Conservation (phyloP, 2,329 filamentous ascomycete genomes). For the Cryphonectria japonica region DNA sequence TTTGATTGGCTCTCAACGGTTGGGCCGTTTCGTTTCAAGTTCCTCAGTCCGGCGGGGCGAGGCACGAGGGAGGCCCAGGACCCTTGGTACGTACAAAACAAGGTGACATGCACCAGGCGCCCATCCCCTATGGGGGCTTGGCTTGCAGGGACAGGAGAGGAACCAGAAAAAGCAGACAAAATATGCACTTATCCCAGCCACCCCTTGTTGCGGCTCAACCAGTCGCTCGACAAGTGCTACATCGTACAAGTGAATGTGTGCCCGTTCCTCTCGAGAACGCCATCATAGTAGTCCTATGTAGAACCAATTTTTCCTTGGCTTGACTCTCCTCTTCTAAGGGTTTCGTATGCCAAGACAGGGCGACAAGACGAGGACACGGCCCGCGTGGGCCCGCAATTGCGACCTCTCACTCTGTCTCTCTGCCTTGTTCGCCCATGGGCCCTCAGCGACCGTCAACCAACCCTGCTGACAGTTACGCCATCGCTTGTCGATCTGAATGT, state of each 20-base stretch:
- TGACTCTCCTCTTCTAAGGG: neutral
- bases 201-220: neutral
- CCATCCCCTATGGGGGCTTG: neutral
- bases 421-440: neutral
- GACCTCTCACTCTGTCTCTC: neutral
- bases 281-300: no score
- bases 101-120: slow-evolving; percentile 17
- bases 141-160: slow-evolving; percentile 4
- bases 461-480: neutral
- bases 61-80: slow-evolving; percentile 8
- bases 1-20: slow-evolving; percentile 14
- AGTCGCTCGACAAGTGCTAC: slow-evolving; percentile 7
- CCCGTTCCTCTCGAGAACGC: neutral
- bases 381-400: slow-evolving; percentile 4
- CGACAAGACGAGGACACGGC: slow-evolving; percentile 6
- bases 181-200: neutral
- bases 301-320: neutral
- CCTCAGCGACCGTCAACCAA: neutral
- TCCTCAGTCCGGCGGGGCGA: neutral
- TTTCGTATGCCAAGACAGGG: slow-evolving; percentile 8
- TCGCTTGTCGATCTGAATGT: neutral
- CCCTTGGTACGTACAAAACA: slow-evolving; percentile 21
- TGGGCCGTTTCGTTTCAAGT: slow-evolving; percentile 24
- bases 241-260: slow-evolving; percentile 12
- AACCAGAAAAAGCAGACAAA: neutral